Evolutionary conservation across 139 green algal species (phyloP).

Genomic region (Coccomyxa sp.): DNA sequence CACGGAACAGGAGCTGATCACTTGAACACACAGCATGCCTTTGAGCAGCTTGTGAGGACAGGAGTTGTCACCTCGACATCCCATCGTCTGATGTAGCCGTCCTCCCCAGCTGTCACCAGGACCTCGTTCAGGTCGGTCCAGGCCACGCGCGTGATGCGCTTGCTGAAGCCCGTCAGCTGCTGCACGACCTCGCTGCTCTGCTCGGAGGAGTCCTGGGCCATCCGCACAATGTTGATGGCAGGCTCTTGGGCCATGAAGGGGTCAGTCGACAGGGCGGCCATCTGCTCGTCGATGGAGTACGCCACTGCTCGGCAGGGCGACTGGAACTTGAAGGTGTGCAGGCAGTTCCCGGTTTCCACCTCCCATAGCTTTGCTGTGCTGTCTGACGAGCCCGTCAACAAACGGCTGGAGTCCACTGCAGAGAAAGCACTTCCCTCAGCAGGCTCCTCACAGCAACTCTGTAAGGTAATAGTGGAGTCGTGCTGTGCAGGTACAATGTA

Average conservation of each 20-base stretch:
- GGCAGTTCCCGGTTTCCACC: constrained; percentile 74
- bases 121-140: constrained; percentile 79
- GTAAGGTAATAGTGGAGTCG: background rate
- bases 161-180: constrained; percentile 35
- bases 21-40: no score
- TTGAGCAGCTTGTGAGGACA: no score
- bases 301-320: constrained; percentile 74
- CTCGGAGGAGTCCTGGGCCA: constrained; percentile 59
- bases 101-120: constrained; percentile 84
- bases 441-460: background rate
- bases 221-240: constrained; percentile 40
- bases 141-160: constrained; percentile 66
- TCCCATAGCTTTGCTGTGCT: constrained; percentile 90
- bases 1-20: no score
- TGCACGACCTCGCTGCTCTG: constrained; percentile 30
- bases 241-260: constrained; percentile 71
- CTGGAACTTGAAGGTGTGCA: constrained; percentile 77
- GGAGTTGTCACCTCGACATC: constrained; percentile 66
- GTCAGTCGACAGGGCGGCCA: constrained; percentile 83
- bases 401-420: constrained; percentile 56
- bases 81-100: constrained; percentile 77
- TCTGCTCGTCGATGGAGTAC: constrained; percentile 74
- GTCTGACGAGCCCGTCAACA: constrained; percentile 90
- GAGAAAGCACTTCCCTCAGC: background rate
- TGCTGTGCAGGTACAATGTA: background rate